Evolutionary conservation across 371 early-diverging fungal genomes (phyloP).

Genomic region (Saksenaea vasiformis): DNA sequence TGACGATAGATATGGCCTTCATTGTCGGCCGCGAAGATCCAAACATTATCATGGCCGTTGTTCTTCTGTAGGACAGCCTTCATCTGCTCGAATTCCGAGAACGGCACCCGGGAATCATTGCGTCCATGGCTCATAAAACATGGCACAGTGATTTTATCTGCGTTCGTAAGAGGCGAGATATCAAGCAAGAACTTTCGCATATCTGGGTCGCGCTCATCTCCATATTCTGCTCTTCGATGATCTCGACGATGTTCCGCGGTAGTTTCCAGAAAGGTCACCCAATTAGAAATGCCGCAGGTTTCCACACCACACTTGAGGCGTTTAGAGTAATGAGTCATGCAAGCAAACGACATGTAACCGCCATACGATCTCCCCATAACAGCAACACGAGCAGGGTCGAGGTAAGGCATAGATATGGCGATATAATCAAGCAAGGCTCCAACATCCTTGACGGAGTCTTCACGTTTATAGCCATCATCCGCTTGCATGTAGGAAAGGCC

Average conservation of each 20-base stretch:
- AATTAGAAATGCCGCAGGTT: not conserved
- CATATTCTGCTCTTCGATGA: constrained; percentile 22
- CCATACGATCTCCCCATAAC: constrained; percentile 20
- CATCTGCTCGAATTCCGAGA: not conserved
- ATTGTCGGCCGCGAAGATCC: not conserved
- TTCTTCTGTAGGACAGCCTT: not conserved
- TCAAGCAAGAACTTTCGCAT: constrained; percentile 20
- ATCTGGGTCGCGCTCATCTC: constrained; percentile 21
- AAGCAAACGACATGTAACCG: not conserved
- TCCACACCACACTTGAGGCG: not conserved
- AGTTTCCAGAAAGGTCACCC: not conserved
- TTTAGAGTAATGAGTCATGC: not conserved
- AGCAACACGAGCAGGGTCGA: constrained; percentile 9
- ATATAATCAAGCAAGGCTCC: constrained; percentile 22
- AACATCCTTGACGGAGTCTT: constrained; percentile 27
- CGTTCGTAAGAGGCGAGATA: constrained; percentile 16
- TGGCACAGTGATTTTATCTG: not conserved
- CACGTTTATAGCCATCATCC: constrained; percentile 21
- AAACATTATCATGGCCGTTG: not conserved
- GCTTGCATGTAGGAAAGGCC: constrained; percentile 17
- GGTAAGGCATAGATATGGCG: constrained; percentile 4
- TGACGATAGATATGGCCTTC: not conserved
- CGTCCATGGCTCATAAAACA: not conserved
- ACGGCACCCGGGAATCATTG: not conserved
- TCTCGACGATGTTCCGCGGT: constrained; percentile 17